Evolutionary conservation across 2,329 filamentous ascomycete genomes (phyloP).

Genomic region (Aspergillus glaucus): DNA sequence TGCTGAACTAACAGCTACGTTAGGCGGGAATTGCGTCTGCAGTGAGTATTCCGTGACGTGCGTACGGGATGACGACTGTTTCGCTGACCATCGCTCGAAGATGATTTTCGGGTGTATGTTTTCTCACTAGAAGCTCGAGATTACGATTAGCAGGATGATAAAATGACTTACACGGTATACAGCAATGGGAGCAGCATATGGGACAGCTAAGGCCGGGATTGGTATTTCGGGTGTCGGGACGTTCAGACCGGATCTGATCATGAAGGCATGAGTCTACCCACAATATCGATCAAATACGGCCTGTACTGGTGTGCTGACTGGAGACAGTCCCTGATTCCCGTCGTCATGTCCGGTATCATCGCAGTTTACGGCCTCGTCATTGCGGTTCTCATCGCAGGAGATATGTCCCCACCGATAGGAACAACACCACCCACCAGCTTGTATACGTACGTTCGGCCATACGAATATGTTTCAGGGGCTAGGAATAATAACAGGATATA

Average conservation of each 20-base stretch:
- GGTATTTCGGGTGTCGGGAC: conserved; percentile 62
- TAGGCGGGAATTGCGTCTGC: conserved; percentile 46
- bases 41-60: conserved; percentile 29
- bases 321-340: conserved; percentile 43
- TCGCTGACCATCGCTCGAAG: conserved; percentile 28
- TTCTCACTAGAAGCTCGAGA: conserved; percentile 3
- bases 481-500: conserved; percentile 14
- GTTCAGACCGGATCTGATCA: conserved; percentile 61
- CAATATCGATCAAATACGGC: neutral
- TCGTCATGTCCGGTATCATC: conserved; percentile 96
- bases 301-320: conserved; percentile 13
- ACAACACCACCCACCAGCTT: conserved; percentile 65
- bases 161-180: conserved; percentile 19
- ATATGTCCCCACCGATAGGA: conserved; percentile 63
- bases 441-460: conserved; percentile 59
- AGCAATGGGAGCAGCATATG: conserved; percentile 62
- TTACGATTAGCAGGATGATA: conserved; percentile 4
- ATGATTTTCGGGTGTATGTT: conserved; percentile 49
- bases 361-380: conserved; percentile 97
- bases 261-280: conserved; percentile 50
- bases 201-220: conserved; percentile 62
- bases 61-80: conserved; percentile 1
- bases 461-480: conserved; percentile 9
- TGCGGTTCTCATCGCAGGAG: conserved; percentile 87
- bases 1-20: conserved; percentile 18